These are phyloP conservation scores for Haberlea rhodopensis DNA, from an alignment of 257 asterid genomes.

Conservation along the genomic window DNA sequence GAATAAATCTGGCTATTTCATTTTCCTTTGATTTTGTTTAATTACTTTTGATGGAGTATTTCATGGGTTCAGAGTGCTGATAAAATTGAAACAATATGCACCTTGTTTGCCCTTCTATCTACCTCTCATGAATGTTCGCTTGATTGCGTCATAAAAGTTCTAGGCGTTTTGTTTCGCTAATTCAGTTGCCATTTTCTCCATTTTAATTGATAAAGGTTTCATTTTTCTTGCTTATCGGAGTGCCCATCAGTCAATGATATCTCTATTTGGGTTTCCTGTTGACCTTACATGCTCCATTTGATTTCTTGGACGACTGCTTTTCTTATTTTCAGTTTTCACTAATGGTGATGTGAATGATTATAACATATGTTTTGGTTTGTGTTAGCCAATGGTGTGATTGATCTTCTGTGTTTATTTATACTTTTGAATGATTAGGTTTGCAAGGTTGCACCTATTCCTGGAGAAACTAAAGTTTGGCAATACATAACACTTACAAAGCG, in stretches of 20 bases:
- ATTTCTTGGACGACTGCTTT: neutral
- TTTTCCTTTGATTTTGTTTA: neutral
- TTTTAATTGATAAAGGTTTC: neutral
- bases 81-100: neutral
- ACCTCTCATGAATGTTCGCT: neutral
- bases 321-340: neutral
- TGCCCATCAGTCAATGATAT: neutral
- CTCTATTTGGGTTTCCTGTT: neutral
- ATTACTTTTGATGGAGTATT: neutral
- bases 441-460: constrained; percentile 97
- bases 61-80: neutral
- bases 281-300: neutral
- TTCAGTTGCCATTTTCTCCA: neutral
- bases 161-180: neutral
- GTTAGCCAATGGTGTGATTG: neutral
- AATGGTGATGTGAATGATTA: neutral
- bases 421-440: constrained; percentile 54
- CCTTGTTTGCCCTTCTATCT: neutral
- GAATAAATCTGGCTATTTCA: neutral
- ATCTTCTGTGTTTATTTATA: constrained; percentile 3
- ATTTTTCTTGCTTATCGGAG: neutral
- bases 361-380: neutral
- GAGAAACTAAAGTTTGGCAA: constrained; percentile 99
- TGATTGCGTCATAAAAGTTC: neutral
- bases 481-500: constrained; percentile 86